Conservation (phyloP, 2,329 filamentous ascomycete species). For the Laburnicola sp. region DNA sequence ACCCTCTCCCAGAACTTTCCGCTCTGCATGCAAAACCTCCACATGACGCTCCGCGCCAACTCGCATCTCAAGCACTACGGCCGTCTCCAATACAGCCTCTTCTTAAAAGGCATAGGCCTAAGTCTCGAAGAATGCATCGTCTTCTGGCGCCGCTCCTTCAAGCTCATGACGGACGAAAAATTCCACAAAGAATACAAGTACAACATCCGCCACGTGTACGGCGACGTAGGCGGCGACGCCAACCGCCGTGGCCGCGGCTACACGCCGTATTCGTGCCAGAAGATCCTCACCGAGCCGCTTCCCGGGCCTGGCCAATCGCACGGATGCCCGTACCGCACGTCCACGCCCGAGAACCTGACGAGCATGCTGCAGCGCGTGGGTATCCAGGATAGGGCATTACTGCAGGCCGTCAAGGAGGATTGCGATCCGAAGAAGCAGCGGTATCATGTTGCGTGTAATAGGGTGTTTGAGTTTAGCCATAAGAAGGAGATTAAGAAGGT, state of each 20-base stretch:
- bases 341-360: slow-evolving; percentile 82
- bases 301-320: slow-evolving; percentile 87
- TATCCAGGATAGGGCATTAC: slow-evolving; percentile 73
- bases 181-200: slow-evolving; percentile 99
- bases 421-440: slow-evolving; percentile 84
- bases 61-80: slow-evolving; percentile 92
- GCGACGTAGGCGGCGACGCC: slow-evolving; percentile 89
- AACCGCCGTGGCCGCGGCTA: slow-evolving; percentile 87
- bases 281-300: slow-evolving; percentile 85
- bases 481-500: slow-evolving; percentile 60
- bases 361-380: slow-evolving; percentile 76
- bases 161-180: slow-evolving; percentile 83
- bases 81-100: slow-evolving; percentile 91
- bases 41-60: slow-evolving; percentile 81
- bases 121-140: slow-evolving; percentile 86
- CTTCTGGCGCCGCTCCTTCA: slow-evolving; percentile 89
- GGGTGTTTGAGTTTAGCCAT: slow-evolving; percentile 88
- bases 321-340: slow-evolving; percentile 96
- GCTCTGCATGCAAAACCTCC: slow-evolving; percentile 91
- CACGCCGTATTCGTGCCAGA: slow-evolving; percentile 90
- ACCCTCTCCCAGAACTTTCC: slow-evolving; percentile 78
- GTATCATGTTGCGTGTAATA: slow-evolving; percentile 94
- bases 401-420: slow-evolving; percentile 84
- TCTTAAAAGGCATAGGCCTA: slow-evolving; percentile 93
- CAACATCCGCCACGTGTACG: slow-evolving; percentile 93